phyloP scores from a whole-genome alignment of 805 yeast species.

The Starmerella geochares region DNA sequence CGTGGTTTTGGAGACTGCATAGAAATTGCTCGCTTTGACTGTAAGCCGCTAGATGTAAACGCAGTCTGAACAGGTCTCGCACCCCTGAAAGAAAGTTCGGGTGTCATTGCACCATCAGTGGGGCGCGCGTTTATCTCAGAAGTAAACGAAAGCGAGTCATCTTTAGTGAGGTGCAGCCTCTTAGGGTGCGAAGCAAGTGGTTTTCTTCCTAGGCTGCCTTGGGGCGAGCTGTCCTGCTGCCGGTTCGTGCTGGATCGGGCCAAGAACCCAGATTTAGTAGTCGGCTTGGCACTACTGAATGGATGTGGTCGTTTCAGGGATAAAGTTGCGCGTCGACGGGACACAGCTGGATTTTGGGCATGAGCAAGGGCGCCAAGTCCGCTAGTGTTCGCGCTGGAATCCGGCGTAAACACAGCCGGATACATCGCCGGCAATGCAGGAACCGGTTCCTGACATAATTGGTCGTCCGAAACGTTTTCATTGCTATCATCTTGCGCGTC shows the following conservation, averaged over 20 bases:
- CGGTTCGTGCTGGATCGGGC: conserved; percentile 11
- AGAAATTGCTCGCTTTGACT: conserved; percentile 45
- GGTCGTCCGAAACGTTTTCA: conserved; percentile 2
- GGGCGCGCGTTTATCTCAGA: neutral
- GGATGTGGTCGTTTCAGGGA: conserved; percentile 27
- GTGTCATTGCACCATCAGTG: conserved; percentile 31
- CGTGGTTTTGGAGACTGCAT: conserved; percentile 29
- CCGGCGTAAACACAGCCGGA: conserved; percentile 8
- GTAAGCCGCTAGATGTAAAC: conserved; percentile 62
- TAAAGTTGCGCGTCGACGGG: neutral
- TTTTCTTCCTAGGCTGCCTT: neutral
- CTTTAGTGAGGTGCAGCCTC: conserved; percentile 12
- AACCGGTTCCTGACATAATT: conserved; percentile 10
- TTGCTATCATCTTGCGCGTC: neutral
- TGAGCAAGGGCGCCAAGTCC: neutral
- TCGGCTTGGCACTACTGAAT: conserved; percentile 20
- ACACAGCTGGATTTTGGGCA: neutral
- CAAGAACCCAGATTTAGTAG: conserved; percentile 13
- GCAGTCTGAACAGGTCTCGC: conserved; percentile 83
- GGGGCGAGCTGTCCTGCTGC: conserved; percentile 8
- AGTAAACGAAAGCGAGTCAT: neutral
- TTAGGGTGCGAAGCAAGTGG: conserved; percentile 6
- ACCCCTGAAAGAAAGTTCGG: conserved; percentile 47
- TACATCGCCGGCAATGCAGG: conserved; percentile 6
- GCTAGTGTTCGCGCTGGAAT: neutral